phyloP scores from a whole-genome alignment of 2,329 filamentous ascomycete species.

The Verticillium klebahnii region DNA sequence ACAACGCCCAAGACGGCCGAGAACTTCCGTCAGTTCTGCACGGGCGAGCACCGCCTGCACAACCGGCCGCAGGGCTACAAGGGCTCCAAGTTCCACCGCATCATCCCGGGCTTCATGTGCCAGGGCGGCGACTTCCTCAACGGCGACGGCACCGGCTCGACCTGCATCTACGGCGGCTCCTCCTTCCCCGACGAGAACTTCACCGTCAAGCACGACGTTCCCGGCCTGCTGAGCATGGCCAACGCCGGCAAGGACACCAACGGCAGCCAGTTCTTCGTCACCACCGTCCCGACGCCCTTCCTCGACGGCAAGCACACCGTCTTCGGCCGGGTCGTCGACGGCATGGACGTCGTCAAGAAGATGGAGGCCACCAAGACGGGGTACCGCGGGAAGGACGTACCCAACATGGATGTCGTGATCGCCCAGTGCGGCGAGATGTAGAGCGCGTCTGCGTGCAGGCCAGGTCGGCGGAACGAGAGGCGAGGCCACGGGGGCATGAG shows the following conservation, averaged over 20 bases:
- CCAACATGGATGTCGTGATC: conserved; percentile 79
- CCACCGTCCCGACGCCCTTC: conserved; percentile 79
- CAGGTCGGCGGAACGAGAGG: too few species aligned
- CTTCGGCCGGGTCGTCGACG: conserved; percentile 84
- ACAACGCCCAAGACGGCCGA: conserved; percentile 84
- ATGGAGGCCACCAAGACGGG: conserved; percentile 88
- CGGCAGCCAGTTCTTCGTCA: conserved; percentile 97
- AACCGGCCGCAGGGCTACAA: conserved; percentile 90
- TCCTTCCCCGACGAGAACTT: conserved; percentile 93
- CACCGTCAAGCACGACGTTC: conserved; percentile 67
- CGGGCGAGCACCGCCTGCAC: conserved; percentile 72
- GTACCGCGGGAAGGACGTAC: conserved; percentile 68
- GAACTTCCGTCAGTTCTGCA: conserved; percentile 97
- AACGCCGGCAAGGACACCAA: conserved; percentile 92
- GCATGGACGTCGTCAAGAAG: conserved; percentile 87
- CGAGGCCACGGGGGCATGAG: neutral
- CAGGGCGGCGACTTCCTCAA: conserved; percentile 96
- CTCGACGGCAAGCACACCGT: conserved; percentile 93
- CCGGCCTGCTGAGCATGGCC: conserved; percentile 89
- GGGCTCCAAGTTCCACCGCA: conserved; percentile 87
- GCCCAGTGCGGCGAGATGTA: conserved; percentile 92
- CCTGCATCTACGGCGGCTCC: conserved; percentile 80
- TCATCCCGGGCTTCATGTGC: conserved; percentile 96
- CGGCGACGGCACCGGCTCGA: conserved; percentile 84
- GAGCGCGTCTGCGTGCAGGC: neutral